Evolutionary conservation across 2,329 filamentous ascomycete genomes (phyloP).

Genomic region (Myriosclerotinia scirpicola): DNA sequence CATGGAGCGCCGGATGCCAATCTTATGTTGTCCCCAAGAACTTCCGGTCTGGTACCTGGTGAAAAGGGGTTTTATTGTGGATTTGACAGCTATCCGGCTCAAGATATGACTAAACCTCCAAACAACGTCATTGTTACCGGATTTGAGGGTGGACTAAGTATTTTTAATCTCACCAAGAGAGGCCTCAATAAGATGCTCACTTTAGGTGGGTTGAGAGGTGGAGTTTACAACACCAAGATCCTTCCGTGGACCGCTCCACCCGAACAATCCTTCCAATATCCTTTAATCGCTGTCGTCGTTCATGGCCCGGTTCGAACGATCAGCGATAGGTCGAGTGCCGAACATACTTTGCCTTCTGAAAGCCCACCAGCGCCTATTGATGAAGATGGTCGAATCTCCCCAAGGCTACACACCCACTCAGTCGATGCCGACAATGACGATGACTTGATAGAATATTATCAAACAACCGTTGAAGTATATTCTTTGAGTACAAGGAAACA

Average conservation of each 20-base stretch:
- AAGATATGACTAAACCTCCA: constrained; percentile 37
- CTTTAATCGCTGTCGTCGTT: constrained; percentile 75
- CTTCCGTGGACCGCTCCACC: constrained; percentile 64
- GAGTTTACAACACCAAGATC: constrained; percentile 79
- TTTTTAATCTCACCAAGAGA: constrained; percentile 71
- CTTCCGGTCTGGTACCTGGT: constrained; percentile 59
- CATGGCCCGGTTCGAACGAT: constrained; percentile 67
- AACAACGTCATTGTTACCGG: constrained; percentile 74
- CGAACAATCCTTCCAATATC: constrained; percentile 58
- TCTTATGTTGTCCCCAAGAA: constrained; percentile 51
- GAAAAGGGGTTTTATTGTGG: constrained; percentile 76
- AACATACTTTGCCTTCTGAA: constrained; percentile 30
- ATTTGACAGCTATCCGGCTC: constrained; percentile 67
- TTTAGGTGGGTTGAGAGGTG: constrained; percentile 75
- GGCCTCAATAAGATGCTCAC: constrained; percentile 68
- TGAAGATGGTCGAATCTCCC: constrained; percentile 37
- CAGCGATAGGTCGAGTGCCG: constrained; percentile 31
- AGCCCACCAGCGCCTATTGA: constrained; percentile 27
- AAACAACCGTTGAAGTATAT: constrained; percentile 87
- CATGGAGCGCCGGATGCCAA: constrained; percentile 75
- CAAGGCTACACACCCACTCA: constrained; percentile 44
- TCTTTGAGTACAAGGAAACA: constrained; percentile 74
- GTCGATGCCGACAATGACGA: constrained; percentile 37
- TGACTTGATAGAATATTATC: constrained; percentile 60
- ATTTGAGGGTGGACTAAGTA: constrained; percentile 75